Conservation (phyloP, 768 basidiomycete genomes). For the Gloeostereum incarnatum region DNA sequence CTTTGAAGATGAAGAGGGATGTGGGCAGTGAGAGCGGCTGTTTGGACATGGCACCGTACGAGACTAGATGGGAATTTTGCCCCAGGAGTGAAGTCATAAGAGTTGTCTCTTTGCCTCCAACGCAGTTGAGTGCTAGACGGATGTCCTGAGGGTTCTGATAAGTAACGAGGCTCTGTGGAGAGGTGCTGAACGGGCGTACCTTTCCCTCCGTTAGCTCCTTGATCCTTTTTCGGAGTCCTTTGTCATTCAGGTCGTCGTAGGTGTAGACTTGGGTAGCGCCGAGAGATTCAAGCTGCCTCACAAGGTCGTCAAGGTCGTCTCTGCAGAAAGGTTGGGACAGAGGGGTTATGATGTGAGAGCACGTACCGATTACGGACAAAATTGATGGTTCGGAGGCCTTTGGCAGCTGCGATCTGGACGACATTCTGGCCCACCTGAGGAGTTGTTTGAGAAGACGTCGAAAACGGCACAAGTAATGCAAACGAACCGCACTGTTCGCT, state of each 20-base stretch:
- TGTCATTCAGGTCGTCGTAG: constrained; percentile 64
- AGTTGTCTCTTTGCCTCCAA: constrained; percentile 60
- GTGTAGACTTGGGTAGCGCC: constrained; percentile 75
- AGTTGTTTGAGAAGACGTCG: background rate
- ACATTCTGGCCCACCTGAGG: constrained; percentile 73
- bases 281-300: constrained; percentile 39
- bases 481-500: constrained; percentile 69
- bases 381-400: constrained; percentile 71
- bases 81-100: constrained; percentile 63
- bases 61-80: constrained; percentile 62
- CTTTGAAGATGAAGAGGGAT: constrained; percentile 78
- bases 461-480: background rate
- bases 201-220: constrained; percentile 58
- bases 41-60: constrained; percentile 90
- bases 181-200: constrained; percentile 22
- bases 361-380: constrained; percentile 64
- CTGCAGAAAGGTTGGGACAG: constrained; percentile 20
- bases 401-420: constrained; percentile 73
- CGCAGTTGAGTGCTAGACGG: constrained; percentile 39
- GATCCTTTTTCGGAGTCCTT: constrained; percentile 38
- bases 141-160: constrained; percentile 21
- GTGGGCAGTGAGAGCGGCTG: constrained; percentile 70
- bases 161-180: background rate
- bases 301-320: constrained; percentile 41
- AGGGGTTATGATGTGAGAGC: background rate